Conservation (phyloP, 148 eudicot species). For the Talinum fruticosum region DNA sequence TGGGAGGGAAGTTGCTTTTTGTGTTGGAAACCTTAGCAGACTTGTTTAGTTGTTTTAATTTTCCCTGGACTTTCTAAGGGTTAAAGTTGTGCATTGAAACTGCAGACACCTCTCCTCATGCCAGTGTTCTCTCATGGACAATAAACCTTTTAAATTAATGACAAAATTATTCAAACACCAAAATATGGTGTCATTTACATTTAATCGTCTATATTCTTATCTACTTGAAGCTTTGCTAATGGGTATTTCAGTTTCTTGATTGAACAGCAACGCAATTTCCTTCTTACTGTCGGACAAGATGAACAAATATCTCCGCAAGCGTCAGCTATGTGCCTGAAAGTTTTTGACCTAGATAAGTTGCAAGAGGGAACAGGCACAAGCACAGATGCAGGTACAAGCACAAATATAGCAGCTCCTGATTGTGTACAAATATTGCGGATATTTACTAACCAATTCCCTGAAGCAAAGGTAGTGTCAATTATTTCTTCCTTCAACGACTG, state of each 20-base stretch:
- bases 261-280: conserved; percentile 80
- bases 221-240: conserved; percentile 1
- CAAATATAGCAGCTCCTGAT: conserved; percentile 77
- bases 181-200: neutral
- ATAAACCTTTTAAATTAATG: neutral
- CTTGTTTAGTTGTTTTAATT: neutral
- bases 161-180: neutral
- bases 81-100: neutral
- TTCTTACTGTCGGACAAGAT: conserved; percentile 91
- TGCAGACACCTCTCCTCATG: neutral
- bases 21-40: neutral
- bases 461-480: conserved; percentile 63
- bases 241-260: conserved; percentile 15
- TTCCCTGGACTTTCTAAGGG: neutral
- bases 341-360: conserved; percentile 91
- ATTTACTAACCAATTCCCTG: conserved; percentile 83
- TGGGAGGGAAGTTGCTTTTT: neutral
- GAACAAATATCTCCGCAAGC: conserved; percentile 71
- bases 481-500: neutral
- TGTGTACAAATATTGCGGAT: conserved; percentile 88
- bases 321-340: conserved; percentile 72
- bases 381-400: conserved; percentile 48
- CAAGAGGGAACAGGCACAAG: conserved; percentile 52
- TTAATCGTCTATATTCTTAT: neutral
- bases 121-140: neutral